Conservation (phyloP, 129 eudicot species). For the Mikania micrantha region DNA sequence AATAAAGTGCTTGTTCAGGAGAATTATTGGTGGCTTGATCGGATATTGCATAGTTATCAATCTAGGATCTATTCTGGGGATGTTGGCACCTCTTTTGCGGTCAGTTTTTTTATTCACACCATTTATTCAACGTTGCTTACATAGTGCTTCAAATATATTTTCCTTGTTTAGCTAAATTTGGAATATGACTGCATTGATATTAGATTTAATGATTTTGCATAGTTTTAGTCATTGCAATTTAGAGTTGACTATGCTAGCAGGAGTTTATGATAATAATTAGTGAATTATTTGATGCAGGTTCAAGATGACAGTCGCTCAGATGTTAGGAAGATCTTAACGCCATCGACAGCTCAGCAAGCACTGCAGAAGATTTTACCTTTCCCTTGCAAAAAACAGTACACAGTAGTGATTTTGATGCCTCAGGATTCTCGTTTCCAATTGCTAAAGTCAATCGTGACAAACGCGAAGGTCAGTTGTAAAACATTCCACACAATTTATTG, state of each 20-base stretch:
- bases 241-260: not conserved
- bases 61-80: constrained; percentile 88
- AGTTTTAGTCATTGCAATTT: not conserved
- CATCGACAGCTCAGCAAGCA: constrained; percentile 68
- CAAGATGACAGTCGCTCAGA: constrained; percentile 69
- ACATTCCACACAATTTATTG: not conserved
- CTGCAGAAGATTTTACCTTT: constrained; percentile 70
- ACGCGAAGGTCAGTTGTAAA: constrained; percentile 55
- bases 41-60: constrained; percentile 77
- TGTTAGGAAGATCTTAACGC: constrained; percentile 55
- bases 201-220: not conserved
- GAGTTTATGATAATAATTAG: not conserved
- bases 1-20: constrained; percentile 47
- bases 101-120: constrained; percentile 12
- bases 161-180: not conserved
- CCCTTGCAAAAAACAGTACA: constrained; percentile 88
- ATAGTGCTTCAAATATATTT: not conserved
- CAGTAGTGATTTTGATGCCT: constrained; percentile 81
- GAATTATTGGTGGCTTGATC: constrained; percentile 81
- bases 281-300: constrained; percentile 37
- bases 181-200: not conserved
- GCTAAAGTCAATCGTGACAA: constrained; percentile 41
- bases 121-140: not conserved
- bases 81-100: constrained; percentile 71
- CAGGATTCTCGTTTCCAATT: constrained; percentile 41